phyloP scores from a whole-genome alignment of 805 yeast species.

The Spathaspora arborariae region DNA sequence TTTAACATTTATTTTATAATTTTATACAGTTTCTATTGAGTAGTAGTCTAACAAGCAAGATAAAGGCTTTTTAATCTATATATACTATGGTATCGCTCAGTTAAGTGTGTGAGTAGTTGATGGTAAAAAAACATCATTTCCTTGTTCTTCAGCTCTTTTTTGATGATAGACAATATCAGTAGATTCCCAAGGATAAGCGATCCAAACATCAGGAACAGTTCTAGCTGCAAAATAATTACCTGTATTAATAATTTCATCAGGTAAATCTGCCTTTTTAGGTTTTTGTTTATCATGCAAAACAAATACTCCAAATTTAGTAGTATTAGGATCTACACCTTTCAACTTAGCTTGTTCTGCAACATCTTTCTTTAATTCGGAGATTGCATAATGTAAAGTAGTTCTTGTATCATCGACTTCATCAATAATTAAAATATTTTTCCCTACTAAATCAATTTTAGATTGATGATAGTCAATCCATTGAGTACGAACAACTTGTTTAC shows the following conservation, averaged over 20 bases:
- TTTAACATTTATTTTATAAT: slow-evolving; percentile 10
- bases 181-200: slow-evolving; percentile 86
- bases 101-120: neutral
- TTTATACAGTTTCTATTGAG: neutral
- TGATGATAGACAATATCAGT: slow-evolving; percentile 73
- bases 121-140: slow-evolving; percentile 55
- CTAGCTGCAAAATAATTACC: slow-evolving; percentile 70
- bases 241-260: slow-evolving; percentile 55
- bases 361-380: slow-evolving; percentile 70
- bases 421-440: slow-evolving; percentile 68
- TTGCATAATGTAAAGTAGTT: slow-evolving; percentile 78
- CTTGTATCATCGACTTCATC: slow-evolving; percentile 88
- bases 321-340: slow-evolving; percentile 42
- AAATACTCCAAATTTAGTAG: slow-evolving; percentile 67
- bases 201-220: slow-evolving; percentile 76
- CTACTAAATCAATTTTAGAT: slow-evolving; percentile 57
- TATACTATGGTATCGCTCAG: neutral
- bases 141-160: slow-evolving; percentile 68
- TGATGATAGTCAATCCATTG: slow-evolving; percentile 81
- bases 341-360: slow-evolving; percentile 57
- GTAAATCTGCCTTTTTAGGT: slow-evolving; percentile 69
- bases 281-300: slow-evolving; percentile 76
- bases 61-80: too few species aligned
- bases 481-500: slow-evolving; percentile 67
- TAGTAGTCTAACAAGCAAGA: too few species aligned